These are phyloP conservation scores for Phylloporus sp. DNA, from an alignment of 768 basidiomycete species.

Conservation along the genomic window DNA sequence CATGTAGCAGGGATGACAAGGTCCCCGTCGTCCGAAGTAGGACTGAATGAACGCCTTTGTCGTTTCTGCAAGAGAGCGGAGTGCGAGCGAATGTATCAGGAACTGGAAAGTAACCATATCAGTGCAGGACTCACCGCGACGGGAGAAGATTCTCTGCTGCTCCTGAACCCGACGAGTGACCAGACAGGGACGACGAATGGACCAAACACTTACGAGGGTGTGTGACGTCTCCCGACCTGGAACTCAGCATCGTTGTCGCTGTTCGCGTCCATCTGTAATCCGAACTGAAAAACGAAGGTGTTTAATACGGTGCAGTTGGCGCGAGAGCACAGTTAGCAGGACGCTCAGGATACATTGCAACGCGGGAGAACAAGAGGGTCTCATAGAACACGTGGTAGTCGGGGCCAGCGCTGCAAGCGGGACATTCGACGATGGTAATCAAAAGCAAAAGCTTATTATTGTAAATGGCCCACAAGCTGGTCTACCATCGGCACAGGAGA, in stretches of 20 bases:
- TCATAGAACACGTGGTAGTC: no score
- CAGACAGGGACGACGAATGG: not conserved
- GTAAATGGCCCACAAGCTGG: no score
- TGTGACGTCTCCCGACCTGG: slow-evolving; percentile 31
- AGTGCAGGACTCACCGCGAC: slow-evolving; percentile 34
- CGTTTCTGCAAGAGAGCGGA: slow-evolving; percentile 29
- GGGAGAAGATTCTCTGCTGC: slow-evolving; percentile 57
- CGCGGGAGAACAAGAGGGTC: no score
- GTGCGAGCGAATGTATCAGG: not conserved
- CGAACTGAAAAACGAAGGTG: not conserved
- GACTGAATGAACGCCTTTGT: slow-evolving; percentile 49
- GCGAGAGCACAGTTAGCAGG: not conserved
- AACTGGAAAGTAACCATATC: not conserved
- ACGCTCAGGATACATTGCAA: slow-evolving; percentile 11
- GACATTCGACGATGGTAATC: no score
- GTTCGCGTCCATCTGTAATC: slow-evolving; percentile 6
- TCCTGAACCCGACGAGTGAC: slow-evolving; percentile 35
- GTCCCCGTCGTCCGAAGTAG: slow-evolving; percentile 49
- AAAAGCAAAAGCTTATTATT: no score
- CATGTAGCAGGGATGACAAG: slow-evolving; percentile 36
- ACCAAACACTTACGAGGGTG: slow-evolving; percentile 35
- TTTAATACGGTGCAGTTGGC: not conserved
- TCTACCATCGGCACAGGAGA: no score
- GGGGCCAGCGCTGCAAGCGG: no score
- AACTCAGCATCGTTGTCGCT: slow-evolving; percentile 26